Conservation (phyloP, 1,284 basidiomycete species). For the Sparassis latifolia region DNA sequence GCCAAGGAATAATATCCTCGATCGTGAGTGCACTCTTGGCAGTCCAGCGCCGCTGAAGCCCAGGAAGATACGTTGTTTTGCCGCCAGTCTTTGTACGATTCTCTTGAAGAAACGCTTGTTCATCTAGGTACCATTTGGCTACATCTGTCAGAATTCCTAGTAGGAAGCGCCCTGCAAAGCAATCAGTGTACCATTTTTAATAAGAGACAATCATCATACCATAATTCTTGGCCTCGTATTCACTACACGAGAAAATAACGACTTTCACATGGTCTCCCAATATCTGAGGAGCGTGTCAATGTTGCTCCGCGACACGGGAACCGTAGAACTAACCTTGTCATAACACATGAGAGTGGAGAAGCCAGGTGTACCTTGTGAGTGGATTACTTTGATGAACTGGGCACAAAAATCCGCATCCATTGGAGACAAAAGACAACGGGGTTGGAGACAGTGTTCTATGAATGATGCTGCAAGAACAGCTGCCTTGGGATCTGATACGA, state of each 20-base stretch:
- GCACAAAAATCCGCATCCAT: constrained; percentile 96
- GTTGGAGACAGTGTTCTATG: constrained; percentile 90
- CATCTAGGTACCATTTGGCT: constrained; percentile 70
- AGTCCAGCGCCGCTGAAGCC: constrained; percentile 51
- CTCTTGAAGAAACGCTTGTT: constrained; percentile 58
- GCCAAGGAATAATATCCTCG: constrained; percentile 63
- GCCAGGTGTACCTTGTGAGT: constrained; percentile 79
- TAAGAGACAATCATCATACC: constrained; percentile 37
- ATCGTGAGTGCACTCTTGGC: constrained; percentile 36
- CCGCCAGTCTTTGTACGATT: constrained; percentile 62
- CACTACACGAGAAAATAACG: constrained; percentile 88
- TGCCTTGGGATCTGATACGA: constrained; percentile 39
- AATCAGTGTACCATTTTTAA: constrained; percentile 1
- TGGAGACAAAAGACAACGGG: constrained; percentile 86
- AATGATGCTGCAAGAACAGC: constrained; percentile 52
- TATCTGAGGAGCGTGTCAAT: constrained; percentile 40
- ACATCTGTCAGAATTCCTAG: constrained; percentile 73
- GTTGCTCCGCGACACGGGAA: too few species aligned
- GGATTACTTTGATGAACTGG: constrained; percentile 84
- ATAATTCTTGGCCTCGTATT: constrained; percentile 94
- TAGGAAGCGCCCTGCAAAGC: constrained; percentile 70
- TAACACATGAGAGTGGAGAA: constrained; percentile 87
- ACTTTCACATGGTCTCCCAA: constrained; percentile 81
- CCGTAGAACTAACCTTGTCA: constrained; percentile 55
- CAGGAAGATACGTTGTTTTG: constrained; percentile 57